Evolutionary conservation across 306 rosid species (phyloP).

Genomic region (Cucumis cinereus): DNA sequence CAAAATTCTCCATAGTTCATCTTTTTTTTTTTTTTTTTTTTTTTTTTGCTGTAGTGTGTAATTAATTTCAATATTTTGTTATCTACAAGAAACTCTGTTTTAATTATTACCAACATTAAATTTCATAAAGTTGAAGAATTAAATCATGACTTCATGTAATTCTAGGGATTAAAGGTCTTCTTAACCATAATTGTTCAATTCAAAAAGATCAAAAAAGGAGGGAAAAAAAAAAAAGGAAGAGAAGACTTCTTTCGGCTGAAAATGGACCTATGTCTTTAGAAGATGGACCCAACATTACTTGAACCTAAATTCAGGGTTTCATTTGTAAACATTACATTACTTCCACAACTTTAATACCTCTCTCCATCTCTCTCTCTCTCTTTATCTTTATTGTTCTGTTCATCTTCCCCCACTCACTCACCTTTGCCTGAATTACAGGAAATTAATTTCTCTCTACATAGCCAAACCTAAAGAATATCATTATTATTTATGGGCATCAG

Average conservation of each 20-base stretch:
- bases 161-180: neutral
- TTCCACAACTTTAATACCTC: neutral
- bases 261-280: neutral
- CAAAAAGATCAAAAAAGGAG: neutral
- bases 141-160: too few relatives aligned
- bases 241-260: neutral
- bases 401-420: neutral
- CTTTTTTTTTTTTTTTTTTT: too few relatives aligned
- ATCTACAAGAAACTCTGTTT: too few relatives aligned
- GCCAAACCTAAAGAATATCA: neutral
- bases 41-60: too few relatives aligned
- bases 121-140: too few relatives aligned
- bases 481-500: neutral
- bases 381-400: neutral
- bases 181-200: neutral
- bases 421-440: conserved; percentile 5
- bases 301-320: conserved; percentile 3
- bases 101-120: too few relatives aligned
- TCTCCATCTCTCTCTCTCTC: neutral
- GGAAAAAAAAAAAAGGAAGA: too few relatives aligned
- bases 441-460: neutral
- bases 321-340: neutral
- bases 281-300: conserved; percentile 4
- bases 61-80: too few relatives aligned
- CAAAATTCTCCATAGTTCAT: too few relatives aligned